phyloP scores from a whole-genome alignment of 805 yeast genomes.

The Huiozyma naganishii region DNA sequence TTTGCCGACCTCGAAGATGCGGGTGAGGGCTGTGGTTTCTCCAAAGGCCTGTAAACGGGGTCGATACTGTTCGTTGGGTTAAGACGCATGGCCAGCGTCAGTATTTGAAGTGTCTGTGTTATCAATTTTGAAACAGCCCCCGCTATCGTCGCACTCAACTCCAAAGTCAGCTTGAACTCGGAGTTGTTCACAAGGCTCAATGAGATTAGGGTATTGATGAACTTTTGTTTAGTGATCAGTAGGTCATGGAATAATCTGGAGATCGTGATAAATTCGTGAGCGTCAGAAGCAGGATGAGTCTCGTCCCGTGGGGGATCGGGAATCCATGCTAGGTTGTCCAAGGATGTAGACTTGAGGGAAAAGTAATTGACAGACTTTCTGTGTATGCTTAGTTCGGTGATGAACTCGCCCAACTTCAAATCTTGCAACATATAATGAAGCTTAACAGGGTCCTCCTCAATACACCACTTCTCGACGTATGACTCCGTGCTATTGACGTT shows the following conservation, averaged over 20 bases:
- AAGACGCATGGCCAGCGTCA: conserved; percentile 17
- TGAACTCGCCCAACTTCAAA: conserved; percentile 18
- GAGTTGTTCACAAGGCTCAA: conserved; percentile 6
- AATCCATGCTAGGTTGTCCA: conserved; percentile 1
- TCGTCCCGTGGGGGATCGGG: too few relatives aligned
- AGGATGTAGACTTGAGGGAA: background rate
- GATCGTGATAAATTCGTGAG: background rate
- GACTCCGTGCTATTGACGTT: background rate
- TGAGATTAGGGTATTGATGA: conserved; percentile 12
- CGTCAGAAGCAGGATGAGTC: background rate
- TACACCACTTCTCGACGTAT: conserved; percentile 18
- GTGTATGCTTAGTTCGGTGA: conserved; percentile 17
- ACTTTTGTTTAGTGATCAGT: conserved; percentile 12
- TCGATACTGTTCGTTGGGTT: conserved; percentile 26
- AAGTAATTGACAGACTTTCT: conserved; percentile 13
- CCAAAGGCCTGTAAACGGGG: conserved; percentile 12
- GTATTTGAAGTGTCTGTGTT: conserved; percentile 14
- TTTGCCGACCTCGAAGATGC: background rate
- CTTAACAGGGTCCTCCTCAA: conserved; percentile 18
- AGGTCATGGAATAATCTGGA: conserved; percentile 12
- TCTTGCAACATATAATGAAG: conserved; percentile 15
- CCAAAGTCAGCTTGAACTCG: conserved; percentile 5
- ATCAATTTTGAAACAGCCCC: conserved; percentile 15
- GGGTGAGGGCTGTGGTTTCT: background rate
- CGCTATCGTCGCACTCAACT: conserved; percentile 10